Conservation (phyloP, 805 yeast species). For the Phaffomyces thermotolerans region DNA sequence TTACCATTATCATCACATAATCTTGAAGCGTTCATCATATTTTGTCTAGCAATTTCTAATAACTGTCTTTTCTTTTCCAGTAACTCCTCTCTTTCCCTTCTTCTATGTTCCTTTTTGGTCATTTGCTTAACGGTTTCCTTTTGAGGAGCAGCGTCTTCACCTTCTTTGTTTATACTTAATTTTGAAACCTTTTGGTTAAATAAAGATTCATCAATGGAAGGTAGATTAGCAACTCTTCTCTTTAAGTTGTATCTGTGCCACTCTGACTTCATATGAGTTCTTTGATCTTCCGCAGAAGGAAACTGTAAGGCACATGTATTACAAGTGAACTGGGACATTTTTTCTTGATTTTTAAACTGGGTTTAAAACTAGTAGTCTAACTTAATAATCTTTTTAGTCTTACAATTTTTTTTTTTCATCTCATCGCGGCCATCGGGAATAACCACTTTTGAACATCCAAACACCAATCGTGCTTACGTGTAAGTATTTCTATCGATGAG, state of each 20-base stretch:
- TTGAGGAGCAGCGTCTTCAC: conserved; percentile 16
- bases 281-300: conserved; percentile 66
- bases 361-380: background rate
- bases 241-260: conserved; percentile 97
- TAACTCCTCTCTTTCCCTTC: conserved; percentile 35
- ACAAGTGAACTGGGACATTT: conserved; percentile 51
- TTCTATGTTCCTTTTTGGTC: conserved; percentile 36
- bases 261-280: conserved; percentile 91
- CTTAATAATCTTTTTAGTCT: background rate
- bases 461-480: conserved; percentile 6
- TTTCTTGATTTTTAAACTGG: background rate
- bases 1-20: conserved; percentile 8
- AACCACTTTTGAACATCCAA: conserved; percentile 1
- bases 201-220: conserved; percentile 58
- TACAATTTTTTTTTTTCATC: conserved; percentile 1
- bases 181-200: conserved; percentile 62
- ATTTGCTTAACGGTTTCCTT: conserved; percentile 23
- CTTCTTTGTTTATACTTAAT: conserved; percentile 16
- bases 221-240: conserved; percentile 84
- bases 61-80: conserved; percentile 34
- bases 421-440: conserved; percentile 5
- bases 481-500: background rate
- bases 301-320: conserved; percentile 83
- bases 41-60: conserved; percentile 33
- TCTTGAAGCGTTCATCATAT: conserved; percentile 25